Evolutionary conservation across 2,329 filamentous ascomycete genomes (phyloP).

Genomic region (Aspergillus texensis): DNA sequence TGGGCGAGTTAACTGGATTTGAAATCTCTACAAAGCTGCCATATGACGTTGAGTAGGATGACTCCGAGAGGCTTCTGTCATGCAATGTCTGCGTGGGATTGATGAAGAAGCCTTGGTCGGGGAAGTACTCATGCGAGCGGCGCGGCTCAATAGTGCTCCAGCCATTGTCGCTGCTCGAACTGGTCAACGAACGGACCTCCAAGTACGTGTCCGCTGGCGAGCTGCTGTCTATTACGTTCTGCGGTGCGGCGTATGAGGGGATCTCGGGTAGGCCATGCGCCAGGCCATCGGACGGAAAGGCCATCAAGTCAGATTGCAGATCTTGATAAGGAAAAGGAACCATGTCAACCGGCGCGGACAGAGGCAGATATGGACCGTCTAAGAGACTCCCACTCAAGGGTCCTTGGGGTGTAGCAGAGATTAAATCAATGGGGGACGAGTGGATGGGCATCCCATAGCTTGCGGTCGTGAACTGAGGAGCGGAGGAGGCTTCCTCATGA

Average conservation of each 20-base stretch:
- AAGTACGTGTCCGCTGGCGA: constrained; percentile 80
- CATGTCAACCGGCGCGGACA: constrained; percentile 62
- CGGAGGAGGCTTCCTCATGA: constrained; percentile 58
- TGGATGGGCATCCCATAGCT: constrained; percentile 57
- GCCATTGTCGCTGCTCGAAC: constrained; percentile 80
- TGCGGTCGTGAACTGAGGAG: constrained; percentile 56
- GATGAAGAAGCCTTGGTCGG: constrained; percentile 72
- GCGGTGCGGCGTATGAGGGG: constrained; percentile 40
- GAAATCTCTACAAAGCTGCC: constrained; percentile 83
- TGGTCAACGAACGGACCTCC: constrained; percentile 80
- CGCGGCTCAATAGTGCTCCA: constrained; percentile 82
- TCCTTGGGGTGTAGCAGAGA: constrained; percentile 60
- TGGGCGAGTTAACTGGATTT: constrained; percentile 79
- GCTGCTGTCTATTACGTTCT: constrained; percentile 53
- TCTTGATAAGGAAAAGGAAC: constrained; percentile 77
- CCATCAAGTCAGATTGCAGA: constrained; percentile 70
- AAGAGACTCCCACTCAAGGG: constrained; percentile 64
- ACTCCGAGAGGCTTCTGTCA: constrained; percentile 82
- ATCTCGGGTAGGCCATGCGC: constrained; percentile 51
- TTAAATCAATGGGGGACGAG: constrained; percentile 55
- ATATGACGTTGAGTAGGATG: constrained; percentile 73
- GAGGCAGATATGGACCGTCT: constrained; percentile 62
- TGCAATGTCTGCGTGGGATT: constrained; percentile 91
- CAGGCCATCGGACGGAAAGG: constrained; percentile 41
- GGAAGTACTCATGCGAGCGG: constrained; percentile 69